These are phyloP conservation scores for Picea abies DNA, from an alignment of 83 land plant genomes.

Conservation along the genomic window DNA sequence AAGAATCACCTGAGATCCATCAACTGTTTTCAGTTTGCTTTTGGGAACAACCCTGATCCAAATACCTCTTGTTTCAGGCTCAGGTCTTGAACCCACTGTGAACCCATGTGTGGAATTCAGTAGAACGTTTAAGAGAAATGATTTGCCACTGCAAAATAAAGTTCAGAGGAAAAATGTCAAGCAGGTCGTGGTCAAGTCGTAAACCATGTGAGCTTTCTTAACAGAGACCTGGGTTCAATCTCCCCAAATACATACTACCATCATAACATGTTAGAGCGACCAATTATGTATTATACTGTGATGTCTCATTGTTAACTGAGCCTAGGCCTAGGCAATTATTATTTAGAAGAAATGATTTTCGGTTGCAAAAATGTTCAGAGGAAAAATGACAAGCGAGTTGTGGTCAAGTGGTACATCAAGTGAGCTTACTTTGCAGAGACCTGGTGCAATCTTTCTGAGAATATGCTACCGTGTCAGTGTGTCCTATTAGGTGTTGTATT, in stretches of 20 bases:
- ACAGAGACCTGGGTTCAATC: no score
- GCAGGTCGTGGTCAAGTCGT: background rate
- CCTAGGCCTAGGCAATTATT: no score
- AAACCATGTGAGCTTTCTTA: background rate
- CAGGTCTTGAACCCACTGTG: slow-evolving; percentile 45
- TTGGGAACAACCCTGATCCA: slow-evolving; percentile 48
- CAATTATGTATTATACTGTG: no score
- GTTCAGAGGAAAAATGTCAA: background rate
- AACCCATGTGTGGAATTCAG: slow-evolving; percentile 53
- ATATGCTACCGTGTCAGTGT: no score
- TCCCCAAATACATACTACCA: no score
- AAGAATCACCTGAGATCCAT: slow-evolving; percentile 36
- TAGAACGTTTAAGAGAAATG: slow-evolving; percentile 50
- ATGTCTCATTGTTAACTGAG: no score
- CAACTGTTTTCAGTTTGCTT: slow-evolving; percentile 24
- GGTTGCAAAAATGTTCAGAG: background rate
- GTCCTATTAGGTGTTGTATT: background rate
- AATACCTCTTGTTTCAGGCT: slow-evolving; percentile 56
- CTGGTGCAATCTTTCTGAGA: no score
- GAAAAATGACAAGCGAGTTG: no score
- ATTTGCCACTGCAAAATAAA: slow-evolving; percentile 38
- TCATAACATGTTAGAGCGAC: no score
- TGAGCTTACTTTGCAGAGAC: no score
- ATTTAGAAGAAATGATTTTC: no score
- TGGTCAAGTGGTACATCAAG: no score